These are phyloP conservation scores for Wickerhamomyces kurtzmanii DNA, from an alignment of 805 yeast genomes.

Conservation along the genomic window DNA sequence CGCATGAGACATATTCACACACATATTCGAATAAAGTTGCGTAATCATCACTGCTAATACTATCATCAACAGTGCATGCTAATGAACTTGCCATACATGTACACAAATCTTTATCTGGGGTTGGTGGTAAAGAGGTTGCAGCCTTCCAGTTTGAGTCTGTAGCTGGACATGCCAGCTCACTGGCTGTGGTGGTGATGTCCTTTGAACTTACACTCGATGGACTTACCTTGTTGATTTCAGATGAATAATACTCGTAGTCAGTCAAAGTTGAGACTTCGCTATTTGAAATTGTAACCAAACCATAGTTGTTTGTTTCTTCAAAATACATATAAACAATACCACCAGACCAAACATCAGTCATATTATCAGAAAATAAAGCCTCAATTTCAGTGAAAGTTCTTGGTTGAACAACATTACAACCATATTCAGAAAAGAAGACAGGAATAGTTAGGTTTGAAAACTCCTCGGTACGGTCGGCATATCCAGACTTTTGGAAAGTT, in stretches of 20 bases:
- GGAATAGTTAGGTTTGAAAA: conserved; percentile 63
- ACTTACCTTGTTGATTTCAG: conserved; percentile 41
- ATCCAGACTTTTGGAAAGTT: conserved; percentile 52
- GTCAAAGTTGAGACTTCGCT: conserved; percentile 44
- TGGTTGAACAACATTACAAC: conserved; percentile 64
- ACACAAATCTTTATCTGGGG: conserved; percentile 59
- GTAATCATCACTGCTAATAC: conserved; percentile 47
- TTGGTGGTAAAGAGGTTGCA: conserved; percentile 63
- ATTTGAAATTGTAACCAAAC: conserved; percentile 49
- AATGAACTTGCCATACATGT: conserved; percentile 48
- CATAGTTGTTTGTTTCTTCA: conserved; percentile 67
- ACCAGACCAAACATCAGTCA: conserved; percentile 86
- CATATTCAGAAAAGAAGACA: conserved; percentile 74
- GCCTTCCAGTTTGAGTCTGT: conserved; percentile 52
- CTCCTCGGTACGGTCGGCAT: conserved; percentile 50
- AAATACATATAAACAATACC: conserved; percentile 85
- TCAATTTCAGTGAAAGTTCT: conserved; percentile 67
- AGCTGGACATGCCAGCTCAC: conserved; percentile 55
- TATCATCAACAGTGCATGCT: conserved; percentile 49
- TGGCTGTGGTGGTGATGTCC: conserved; percentile 28
- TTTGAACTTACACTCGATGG: conserved; percentile 39
- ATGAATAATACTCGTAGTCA: conserved; percentile 56
- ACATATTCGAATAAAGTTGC: conserved; percentile 45
- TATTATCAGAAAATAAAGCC: conserved; percentile 50
- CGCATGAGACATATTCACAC: conserved; percentile 46